Evolutionary conservation across 108 stramenopile species (phyloP), one percentile per base, ranked within the genome.

Genomic region (Aurantiochytrium sp.): DNA sequence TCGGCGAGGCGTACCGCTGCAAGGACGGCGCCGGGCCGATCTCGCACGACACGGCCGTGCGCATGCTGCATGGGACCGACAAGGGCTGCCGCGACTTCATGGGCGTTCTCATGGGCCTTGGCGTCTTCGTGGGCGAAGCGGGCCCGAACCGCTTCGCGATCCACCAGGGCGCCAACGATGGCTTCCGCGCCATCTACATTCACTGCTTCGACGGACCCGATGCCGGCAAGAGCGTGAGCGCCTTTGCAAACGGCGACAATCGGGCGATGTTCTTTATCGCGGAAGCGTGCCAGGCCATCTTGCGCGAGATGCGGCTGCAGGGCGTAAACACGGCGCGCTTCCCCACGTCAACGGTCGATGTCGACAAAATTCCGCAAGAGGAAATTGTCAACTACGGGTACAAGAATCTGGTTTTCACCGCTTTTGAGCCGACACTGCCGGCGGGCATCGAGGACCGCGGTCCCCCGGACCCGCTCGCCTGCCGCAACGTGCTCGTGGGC

Each of bases 161-260:
- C 31, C 89, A 89, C 45, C 89, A 89, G 37, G 89, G 85, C 6
- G 89, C 89, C 0, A 89, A 89, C 69, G 89, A 89, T 34, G 89
- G 89, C 12, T 87, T 39, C 37, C 86, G 89, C 37, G 89, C 73
- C 24, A 27, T 89, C 5, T 89, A 86, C 55, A 37, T 89, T 10
- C 41, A 86, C 24, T 89, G 89, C 68, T 89, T 89, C 42, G 68
- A 89, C 19, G 89, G 89, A 2, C 89, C 89, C 12, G 55, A 86
- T 24, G 68, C 68, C 37, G 89, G 50, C 12, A 32, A 55, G 21
- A 68, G 89, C 27, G 15, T 86, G 24, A 37, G 50, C 59, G 42
- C 50, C 32, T 30, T 89, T 10, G 52, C 52, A 42, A 89, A 89
- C 31, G 86, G 89, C 68, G 89, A 89, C 68, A 89, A 89, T 65